A percentile compares a stretch with the other conserved stretches of the same genome.
These are phyloP conservation scores for Nepenthes mirabilis DNA, from an alignment of 148 eudicot genomes.

Conservation along the genomic window DNA sequence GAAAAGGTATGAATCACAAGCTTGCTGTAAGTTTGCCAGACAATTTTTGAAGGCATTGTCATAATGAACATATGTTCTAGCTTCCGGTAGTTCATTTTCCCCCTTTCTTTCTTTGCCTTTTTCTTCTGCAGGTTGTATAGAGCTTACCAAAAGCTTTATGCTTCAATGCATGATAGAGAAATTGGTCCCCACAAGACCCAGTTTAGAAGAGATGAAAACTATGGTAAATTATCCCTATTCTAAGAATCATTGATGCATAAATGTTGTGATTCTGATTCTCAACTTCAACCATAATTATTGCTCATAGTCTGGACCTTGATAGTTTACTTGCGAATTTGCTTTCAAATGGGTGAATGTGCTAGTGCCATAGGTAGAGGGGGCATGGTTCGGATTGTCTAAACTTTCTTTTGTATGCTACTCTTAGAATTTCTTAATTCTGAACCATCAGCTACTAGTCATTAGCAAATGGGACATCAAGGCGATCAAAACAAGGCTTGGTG, in stretches of 20 bases:
- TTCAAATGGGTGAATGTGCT: too few relatives aligned
- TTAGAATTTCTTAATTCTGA: too few relatives aligned
- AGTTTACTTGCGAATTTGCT: not conserved
- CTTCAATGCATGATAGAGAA: conserved; percentile 84
- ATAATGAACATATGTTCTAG: conserved; percentile 1
- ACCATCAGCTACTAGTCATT: too few relatives aligned
- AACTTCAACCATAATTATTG: not conserved
- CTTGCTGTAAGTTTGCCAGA: not conserved
- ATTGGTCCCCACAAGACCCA: conserved; percentile 91
- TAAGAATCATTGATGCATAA: not conserved
- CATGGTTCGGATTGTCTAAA: too few relatives aligned
- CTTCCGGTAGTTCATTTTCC: not conserved
- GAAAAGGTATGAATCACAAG: conserved; percentile 48
- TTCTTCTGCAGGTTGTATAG: conserved; percentile 59
- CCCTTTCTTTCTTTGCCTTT: not conserved
- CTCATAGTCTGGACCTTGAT: not conserved
- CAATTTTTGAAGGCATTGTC: not conserved
- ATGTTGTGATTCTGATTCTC: not conserved
- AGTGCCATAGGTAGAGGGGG: too few relatives aligned
- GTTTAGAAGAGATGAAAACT: conserved; percentile 88
- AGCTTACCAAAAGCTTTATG: conserved; percentile 77
- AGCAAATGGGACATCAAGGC: too few relatives aligned
- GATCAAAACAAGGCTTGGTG: too few relatives aligned
- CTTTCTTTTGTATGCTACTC: too few relatives aligned
- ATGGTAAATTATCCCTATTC: conserved; percentile 35